A percentile compares a stretch with the other conserved stretches of the same genome.
Evolutionary conservation across 805 yeast genomes (phyloP).

Genomic region (Ogataea allantospora): DNA sequence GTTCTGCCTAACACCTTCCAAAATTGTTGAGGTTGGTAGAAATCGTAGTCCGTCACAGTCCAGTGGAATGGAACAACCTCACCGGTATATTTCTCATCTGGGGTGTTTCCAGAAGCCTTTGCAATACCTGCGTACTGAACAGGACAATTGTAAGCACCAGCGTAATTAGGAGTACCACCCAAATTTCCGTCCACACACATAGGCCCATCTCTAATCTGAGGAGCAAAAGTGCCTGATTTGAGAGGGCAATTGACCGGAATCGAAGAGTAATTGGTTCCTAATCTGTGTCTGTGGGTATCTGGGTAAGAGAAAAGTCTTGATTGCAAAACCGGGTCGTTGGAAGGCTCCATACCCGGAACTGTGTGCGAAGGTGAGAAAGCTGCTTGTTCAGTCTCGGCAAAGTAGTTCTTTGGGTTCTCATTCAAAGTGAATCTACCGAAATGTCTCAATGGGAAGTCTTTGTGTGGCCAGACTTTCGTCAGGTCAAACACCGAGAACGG

Average conservation of each 20-base stretch:
- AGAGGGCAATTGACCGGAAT: conserved; percentile 89
- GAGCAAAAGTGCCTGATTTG: conserved; percentile 53
- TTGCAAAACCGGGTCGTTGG: conserved; percentile 83
- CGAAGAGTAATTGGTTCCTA: conserved; percentile 74
- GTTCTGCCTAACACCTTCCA: conserved; percentile 77
- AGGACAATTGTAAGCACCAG: conserved; percentile 52
- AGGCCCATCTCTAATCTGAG: conserved; percentile 81
- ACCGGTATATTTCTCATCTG: conserved; percentile 34
- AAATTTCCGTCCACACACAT: conserved; percentile 69
- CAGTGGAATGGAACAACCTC: conserved; percentile 74
- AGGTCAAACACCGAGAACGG: conserved; percentile 85
- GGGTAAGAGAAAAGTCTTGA: conserved; percentile 80
- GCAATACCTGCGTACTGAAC: conserved; percentile 42
- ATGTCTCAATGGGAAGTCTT: conserved; percentile 79
- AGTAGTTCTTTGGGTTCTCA: conserved; percentile 82
- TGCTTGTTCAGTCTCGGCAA: conserved; percentile 84
- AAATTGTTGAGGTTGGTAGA: conserved; percentile 69
- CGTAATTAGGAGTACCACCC: conserved; percentile 76
- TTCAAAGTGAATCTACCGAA: conserved; percentile 78
- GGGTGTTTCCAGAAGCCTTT: conserved; percentile 30
- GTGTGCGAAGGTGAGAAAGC: conserved; percentile 84
- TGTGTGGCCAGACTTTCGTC: conserved; percentile 92
- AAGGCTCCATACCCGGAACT: conserved; percentile 80
- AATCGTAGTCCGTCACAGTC: conserved; percentile 70
- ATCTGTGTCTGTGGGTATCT: conserved; percentile 82